Conservation (phyloP, 1,139 yeast species). For the Candida neerlandica region DNA sequence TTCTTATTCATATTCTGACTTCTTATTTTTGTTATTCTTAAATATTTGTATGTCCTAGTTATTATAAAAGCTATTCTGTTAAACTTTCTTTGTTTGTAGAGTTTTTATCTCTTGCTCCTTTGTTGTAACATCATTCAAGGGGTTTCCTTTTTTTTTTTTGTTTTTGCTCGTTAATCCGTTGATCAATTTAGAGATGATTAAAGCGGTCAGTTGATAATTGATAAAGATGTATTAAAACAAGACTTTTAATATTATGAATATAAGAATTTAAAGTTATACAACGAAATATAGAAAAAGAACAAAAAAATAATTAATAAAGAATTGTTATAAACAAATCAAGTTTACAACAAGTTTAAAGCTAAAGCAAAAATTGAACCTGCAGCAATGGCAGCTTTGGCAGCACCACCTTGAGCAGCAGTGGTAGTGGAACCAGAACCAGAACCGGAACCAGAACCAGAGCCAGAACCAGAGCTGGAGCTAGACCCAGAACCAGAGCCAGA, state of each 20-base stretch:
- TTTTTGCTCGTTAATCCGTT: too few species aligned
- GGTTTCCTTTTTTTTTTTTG: too few species aligned
- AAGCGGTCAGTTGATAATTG: too few species aligned
- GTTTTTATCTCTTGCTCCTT: too few species aligned
- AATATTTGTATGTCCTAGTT: too few species aligned
- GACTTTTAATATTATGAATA: not conserved
- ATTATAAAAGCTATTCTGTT: too few species aligned
- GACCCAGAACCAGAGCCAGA: slow-evolving; percentile 10
- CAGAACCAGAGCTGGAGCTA: slow-evolving; percentile 9
- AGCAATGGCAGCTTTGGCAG: slow-evolving; percentile 1
- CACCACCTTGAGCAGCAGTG: not conserved
- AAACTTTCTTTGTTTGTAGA: too few species aligned
- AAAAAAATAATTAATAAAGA: not conserved
- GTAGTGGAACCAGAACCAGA: slow-evolving; percentile 1
- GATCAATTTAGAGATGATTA: too few species aligned
- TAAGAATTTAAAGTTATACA: not conserved
- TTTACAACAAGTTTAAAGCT: slow-evolving; percentile 6
- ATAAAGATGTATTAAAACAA: not conserved
- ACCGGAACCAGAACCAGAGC: slow-evolving; percentile 7
- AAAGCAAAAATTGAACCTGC: slow-evolving; percentile 5
- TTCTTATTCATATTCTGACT: not conserved
- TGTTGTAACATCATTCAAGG: too few species aligned
- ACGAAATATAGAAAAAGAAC: not conserved
- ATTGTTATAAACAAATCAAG: not conserved
- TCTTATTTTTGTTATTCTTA: not conserved